Percentiles rank a stretch among this genome's conserved stretches.
Evolutionary conservation across 2,329 filamentous ascomycete species (phyloP).

Genomic region (Pseudogymnoascus sp.): DNA sequence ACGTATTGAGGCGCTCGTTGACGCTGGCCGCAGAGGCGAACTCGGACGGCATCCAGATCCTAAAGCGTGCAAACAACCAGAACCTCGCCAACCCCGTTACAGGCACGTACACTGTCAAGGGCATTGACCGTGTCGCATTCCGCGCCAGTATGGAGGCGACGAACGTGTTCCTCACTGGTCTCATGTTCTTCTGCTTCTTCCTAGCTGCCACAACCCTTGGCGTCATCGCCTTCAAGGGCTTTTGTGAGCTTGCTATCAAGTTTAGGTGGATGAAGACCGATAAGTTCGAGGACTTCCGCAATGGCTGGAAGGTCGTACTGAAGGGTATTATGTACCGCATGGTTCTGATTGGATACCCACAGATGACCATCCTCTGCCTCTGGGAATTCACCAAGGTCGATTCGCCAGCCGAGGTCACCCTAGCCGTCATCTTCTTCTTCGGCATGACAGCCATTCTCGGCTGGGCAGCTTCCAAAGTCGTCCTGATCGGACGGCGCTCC

Average conservation of each 20-base stretch:
- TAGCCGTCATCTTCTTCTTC: slow-evolving; percentile 84
- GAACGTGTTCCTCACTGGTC: slow-evolving; percentile 87
- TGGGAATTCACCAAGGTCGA: slow-evolving; percentile 89
- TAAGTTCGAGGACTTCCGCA: slow-evolving; percentile 87
- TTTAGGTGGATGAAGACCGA: slow-evolving; percentile 72
- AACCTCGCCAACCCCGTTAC: slow-evolving; percentile 47
- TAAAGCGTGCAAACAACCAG: slow-evolving; percentile 41
- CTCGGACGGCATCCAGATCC: slow-evolving; percentile 19
- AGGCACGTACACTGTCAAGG: slow-evolving; percentile 59
- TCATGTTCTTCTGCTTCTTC: slow-evolving; percentile 84
- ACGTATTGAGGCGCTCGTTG: slow-evolving; percentile 53
- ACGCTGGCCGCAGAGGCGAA: not conserved
- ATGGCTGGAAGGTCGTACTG: slow-evolving; percentile 84
- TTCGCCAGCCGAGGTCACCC: slow-evolving; percentile 75
- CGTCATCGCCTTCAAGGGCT: slow-evolving; percentile 72
- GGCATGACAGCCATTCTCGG: slow-evolving; percentile 69
- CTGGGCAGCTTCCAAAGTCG: slow-evolving; percentile 87
- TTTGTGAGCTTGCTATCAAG: slow-evolving; percentile 70
- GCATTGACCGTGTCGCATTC: slow-evolving; percentile 87
- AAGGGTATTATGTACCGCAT: slow-evolving; percentile 92
- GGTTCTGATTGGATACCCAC: slow-evolving; percentile 83
- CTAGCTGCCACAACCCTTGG: slow-evolving; percentile 65
- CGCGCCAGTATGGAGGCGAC: slow-evolving; percentile 75
- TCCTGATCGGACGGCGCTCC: slow-evolving; percentile 80
- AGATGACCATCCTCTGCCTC: slow-evolving; percentile 81